A percentile compares a stretch with the other conserved stretches of the same genome.
Evolutionary conservation across 768 basidiomycete species (phyloP).

Genomic region (Panaeolus cyanescens): DNA sequence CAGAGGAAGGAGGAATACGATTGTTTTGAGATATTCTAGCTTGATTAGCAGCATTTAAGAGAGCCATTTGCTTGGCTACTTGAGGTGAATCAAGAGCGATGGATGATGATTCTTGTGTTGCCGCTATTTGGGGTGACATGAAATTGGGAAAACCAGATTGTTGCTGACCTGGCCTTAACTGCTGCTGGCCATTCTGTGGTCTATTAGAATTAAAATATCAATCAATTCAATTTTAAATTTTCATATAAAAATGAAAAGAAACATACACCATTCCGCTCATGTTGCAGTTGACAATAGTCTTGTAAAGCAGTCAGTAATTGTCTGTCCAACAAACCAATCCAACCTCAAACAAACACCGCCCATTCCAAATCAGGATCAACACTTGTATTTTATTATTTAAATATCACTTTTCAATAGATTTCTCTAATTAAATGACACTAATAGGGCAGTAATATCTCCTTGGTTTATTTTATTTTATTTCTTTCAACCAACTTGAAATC

Average conservation of each 20-base stretch:
- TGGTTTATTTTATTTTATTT: background rate
- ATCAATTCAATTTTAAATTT: background rate
- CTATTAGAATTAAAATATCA: conserved; percentile 6
- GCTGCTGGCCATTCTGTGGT: conserved; percentile 37
- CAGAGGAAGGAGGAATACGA: conserved; percentile 32
- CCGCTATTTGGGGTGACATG: conserved; percentile 27
- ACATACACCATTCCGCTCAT: conserved; percentile 34
- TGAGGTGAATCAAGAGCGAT: conserved; percentile 66
- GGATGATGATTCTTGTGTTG: conserved; percentile 36
- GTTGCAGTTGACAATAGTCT: conserved; percentile 8
- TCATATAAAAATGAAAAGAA: conserved; percentile 1
- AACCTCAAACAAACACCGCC: conserved; percentile 8
- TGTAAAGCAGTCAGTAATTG: background rate
- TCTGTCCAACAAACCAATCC: conserved; percentile 12
- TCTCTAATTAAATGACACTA: background rate
- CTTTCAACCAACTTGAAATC: too few species aligned
- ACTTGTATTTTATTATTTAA: background rate
- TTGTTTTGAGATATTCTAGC: conserved; percentile 60
- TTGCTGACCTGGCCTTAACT: conserved; percentile 27
- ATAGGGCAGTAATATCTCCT: background rate
- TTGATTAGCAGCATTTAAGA: conserved; percentile 64
- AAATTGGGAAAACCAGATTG: conserved; percentile 32
- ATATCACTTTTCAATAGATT: background rate
- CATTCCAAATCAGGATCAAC: conserved; percentile 1
- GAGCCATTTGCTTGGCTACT: conserved; percentile 81